Evolutionary conservation across 2,329 filamentous ascomycete genomes (phyloP).

Genomic region (Sporothrix brasiliensis): DNA sequence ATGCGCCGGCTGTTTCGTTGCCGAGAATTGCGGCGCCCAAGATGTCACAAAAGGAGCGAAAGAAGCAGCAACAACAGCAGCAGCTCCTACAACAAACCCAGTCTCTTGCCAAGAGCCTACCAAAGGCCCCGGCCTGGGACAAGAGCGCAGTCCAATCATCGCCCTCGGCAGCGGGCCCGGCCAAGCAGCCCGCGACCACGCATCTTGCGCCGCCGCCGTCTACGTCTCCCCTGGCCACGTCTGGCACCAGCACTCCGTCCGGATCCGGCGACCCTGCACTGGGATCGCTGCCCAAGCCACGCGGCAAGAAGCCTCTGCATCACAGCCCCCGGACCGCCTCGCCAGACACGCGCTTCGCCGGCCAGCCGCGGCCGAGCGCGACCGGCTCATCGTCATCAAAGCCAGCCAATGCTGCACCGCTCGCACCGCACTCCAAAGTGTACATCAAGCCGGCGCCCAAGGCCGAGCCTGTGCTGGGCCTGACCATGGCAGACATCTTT

Average conservation of each 20-base stretch:
- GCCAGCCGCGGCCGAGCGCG: conserved; percentile 52
- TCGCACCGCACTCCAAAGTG: conserved; percentile 63
- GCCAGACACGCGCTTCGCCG: conserved; percentile 65
- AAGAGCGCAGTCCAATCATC: conserved; percentile 39
- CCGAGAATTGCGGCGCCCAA: conserved; percentile 55
- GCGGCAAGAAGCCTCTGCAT: conserved; percentile 46
- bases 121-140: conserved; percentile 38
- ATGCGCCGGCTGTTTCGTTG: conserved; percentile 27
- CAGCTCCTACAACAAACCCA: conserved; percentile 63
- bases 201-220: conserved; percentile 19
- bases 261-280: conserved; percentile 48
- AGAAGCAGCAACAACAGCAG: conserved; percentile 75
- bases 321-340: conserved; percentile 56
- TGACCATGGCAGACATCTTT: conserved; percentile 86
- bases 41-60: conserved; percentile 89
- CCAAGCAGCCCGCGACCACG: conserved; percentile 22
- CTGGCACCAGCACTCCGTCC: background rate
- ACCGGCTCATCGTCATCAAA: conserved; percentile 27
- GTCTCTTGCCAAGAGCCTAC: conserved; percentile 45
- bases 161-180: conserved; percentile 32
- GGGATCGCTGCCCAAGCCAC: conserved; percentile 43
- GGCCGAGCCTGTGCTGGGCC: conserved; percentile 60
- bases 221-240: background rate
- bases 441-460: conserved; percentile 62
- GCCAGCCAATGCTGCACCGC: conserved; percentile 39